Evolutionary conservation across 2,329 filamentous ascomycete genomes (phyloP).

Genomic region (Aspergillus sp.): DNA sequence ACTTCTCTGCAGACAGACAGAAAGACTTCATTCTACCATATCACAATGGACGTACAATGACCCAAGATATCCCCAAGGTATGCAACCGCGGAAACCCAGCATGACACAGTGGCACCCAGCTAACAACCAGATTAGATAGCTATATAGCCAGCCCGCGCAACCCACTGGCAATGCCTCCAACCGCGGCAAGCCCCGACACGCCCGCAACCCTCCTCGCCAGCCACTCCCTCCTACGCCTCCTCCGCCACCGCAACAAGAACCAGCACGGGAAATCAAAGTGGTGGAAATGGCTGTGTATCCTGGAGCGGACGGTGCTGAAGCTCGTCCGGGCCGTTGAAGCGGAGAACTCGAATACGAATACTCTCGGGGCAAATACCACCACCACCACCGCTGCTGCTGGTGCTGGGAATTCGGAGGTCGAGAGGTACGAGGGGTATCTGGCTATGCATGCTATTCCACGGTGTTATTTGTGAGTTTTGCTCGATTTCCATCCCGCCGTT

Average conservation of each 20-base stretch:
- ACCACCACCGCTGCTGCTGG: conserved; percentile 1
- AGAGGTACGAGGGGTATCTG: conserved; percentile 25
- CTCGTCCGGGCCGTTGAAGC: conserved; percentile 41
- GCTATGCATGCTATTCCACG: conserved; percentile 26
- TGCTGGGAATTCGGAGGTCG: conserved; percentile 3
- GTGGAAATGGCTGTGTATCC: conserved; percentile 65
- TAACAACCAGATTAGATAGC: too few species aligned
- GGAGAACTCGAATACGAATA: too few species aligned
- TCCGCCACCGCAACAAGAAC: conserved; percentile 80
- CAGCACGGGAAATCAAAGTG: conserved; percentile 75
- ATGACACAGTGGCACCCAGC: too few species aligned
- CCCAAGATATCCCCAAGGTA: too few species aligned
- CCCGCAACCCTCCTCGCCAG: conserved; percentile 18
- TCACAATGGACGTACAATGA: too few species aligned
- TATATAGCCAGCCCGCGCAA: too few species aligned
- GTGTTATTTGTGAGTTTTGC: conserved; percentile 32
- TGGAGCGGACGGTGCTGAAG: conserved; percentile 56
- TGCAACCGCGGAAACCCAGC: too few species aligned
- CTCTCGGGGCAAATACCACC: too few species aligned
- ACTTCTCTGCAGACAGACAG: too few species aligned
- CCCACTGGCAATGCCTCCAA: too few species aligned
- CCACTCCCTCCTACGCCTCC: conserved; percentile 51
- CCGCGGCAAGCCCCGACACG: conserved; percentile 9
- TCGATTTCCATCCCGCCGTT: too few species aligned
- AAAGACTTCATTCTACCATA: too few species aligned